Base-by-base conservation (phyloP, 345 rosid genomes). In the Tarenaya hassleriana region DNA sequence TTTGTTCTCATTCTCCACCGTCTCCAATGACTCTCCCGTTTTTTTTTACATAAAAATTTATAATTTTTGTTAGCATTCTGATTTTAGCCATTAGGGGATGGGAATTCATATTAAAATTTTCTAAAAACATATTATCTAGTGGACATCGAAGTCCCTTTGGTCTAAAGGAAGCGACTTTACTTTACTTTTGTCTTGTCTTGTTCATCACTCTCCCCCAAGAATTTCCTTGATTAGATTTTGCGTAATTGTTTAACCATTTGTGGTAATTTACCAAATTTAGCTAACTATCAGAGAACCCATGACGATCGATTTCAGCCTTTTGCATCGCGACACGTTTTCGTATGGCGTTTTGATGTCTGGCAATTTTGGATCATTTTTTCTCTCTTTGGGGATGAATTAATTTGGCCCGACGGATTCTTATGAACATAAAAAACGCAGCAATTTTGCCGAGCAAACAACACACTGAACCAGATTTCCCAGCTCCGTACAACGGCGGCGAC, bases 361-460 rank as follows among this genome's bases (percentile, higher is more conserved):
- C n/a, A n/a, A n/a, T 10, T 10, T 37, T 13, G 1, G 3, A 10
- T 2, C 8, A 13, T 21, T 24, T 24, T 24, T 24, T 24, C 5
- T 24, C 29, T 24, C 29, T 2, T 24, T 24, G 8, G 14, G 10
- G 21, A 15, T 54, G n/a, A n/a, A n/a, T n/a, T n/a, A n/a, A n/a
- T n/a, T n/a, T n/a, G n/a, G n/a, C n/a, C n/a, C n/a, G n/a, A n/a
- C n/a, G n/a, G n/a, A n/a, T n/a, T n/a, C n/a, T n/a, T n/a, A n/a
- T n/a, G n/a, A n/a, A n/a, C n/a, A n/a, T 11, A 51, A 7, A 3
- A 43, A 46, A 50, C 64, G 75, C 87, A 85, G 98, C 78, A 67
- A 52, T 80, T 60, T 61, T 76, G 73, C 58, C 77, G 95, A 35
- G 64, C 78, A 15, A 80, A 56, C 70, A 29, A 14, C 53, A 13